Conservation (phyloP, 768 basidiomycete genomes). For the Trametes coccinea region DNA sequence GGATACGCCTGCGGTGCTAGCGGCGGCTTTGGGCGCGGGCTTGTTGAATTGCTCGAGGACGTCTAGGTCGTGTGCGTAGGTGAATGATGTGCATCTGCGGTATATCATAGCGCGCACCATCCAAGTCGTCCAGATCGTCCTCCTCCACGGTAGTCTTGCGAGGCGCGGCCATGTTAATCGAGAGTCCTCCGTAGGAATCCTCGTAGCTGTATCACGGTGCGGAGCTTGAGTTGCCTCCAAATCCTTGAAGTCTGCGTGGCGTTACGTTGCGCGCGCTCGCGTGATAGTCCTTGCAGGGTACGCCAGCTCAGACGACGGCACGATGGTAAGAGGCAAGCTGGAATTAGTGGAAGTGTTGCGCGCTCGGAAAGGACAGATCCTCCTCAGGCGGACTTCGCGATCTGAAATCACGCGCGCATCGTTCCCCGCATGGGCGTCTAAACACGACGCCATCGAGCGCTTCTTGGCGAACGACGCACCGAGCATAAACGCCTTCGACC, state of each 20-base stretch:
- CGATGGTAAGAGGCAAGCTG: too few species aligned
- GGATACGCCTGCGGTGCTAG: conserved; percentile 17
- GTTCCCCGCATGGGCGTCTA: neutral
- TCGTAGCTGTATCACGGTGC: too few species aligned
- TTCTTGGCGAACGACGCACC: neutral
- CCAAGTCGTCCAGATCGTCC: conserved; percentile 74
- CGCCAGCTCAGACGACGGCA: too few species aligned
- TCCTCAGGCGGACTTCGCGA: too few species aligned
- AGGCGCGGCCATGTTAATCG: conserved; percentile 12
- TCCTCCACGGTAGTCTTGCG: conserved; percentile 28
- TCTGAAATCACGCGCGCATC: conserved; percentile 1
- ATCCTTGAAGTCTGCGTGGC: too few species aligned
- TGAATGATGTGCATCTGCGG: neutral
- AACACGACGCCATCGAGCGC: neutral
- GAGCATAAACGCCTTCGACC: too few species aligned
- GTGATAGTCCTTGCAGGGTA: too few species aligned
- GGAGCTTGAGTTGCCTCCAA: too few species aligned
- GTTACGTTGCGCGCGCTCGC: too few species aligned
- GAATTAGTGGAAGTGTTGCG: too few species aligned
- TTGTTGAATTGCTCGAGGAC: conserved; percentile 48
- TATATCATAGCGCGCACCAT: conserved; percentile 40
- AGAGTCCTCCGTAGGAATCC: neutral
- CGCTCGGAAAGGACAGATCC: neutral
- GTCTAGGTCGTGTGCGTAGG: conserved; percentile 36
- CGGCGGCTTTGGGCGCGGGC: conserved; percentile 19